These are phyloP conservation scores for Tilletiopsis washingtonensis DNA, from an alignment of 1,284 basidiomycete species.

Conservation along the genomic window DNA sequence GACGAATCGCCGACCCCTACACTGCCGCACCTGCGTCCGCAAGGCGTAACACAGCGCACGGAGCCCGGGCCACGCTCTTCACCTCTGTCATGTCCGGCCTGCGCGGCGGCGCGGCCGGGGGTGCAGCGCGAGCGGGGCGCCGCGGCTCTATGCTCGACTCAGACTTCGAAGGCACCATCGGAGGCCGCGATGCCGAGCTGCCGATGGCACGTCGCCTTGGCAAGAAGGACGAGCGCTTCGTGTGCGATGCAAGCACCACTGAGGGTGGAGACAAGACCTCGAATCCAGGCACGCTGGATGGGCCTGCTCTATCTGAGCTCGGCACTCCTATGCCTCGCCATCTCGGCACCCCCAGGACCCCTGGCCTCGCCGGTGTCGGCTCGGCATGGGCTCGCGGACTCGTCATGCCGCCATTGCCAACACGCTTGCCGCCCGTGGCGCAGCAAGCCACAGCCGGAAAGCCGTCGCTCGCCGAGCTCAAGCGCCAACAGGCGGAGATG, in stretches of 20 bases:
- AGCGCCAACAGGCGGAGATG: neutral
- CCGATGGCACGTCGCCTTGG: slow-evolving; percentile 23
- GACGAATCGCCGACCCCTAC: too few relatives aligned
- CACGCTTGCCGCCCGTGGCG: neutral
- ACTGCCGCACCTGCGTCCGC: too few relatives aligned
- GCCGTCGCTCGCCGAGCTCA: neutral
- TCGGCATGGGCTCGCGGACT: slow-evolving; percentile 13
- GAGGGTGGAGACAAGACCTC: slow-evolving; percentile 17
- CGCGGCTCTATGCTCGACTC: too few relatives aligned
- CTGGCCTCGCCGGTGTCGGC: slow-evolving; percentile 17
- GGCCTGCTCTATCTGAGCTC: too few relatives aligned
- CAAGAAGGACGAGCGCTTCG: slow-evolving; percentile 16
- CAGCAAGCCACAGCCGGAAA: neutral
- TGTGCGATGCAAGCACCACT: slow-evolving; percentile 18
- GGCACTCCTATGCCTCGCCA: neutral
- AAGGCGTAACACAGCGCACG: too few relatives aligned
- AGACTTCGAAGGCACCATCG: slow-evolving; percentile 36
- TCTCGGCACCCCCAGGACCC: slow-evolving; percentile 5
- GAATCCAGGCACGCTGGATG: too few relatives aligned
- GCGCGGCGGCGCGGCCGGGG: too few relatives aligned
- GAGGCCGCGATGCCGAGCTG: slow-evolving; percentile 25
- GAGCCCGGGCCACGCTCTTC: too few relatives aligned
- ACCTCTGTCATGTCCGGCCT: too few relatives aligned
- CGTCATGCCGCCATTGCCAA: too few relatives aligned
- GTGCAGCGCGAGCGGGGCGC: too few relatives aligned